These are phyloP conservation scores for Gossypium schwendimanii DNA, from an alignment of 441 rosid genomes.

Conservation along the genomic window DNA sequence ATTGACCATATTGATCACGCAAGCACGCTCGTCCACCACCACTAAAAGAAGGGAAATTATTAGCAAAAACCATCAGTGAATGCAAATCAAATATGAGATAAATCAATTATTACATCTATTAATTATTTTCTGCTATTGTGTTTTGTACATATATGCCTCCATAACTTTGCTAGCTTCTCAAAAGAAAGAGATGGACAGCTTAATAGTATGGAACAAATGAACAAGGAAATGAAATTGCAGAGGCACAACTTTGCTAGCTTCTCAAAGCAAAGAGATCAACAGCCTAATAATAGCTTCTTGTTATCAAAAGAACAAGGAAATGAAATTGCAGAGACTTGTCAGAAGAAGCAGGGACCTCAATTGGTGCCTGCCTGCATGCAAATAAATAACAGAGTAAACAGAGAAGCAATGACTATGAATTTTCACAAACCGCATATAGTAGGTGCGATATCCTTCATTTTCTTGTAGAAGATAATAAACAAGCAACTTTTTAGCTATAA, in stretches of 20 bases:
- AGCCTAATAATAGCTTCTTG: slow-evolving; percentile 69
- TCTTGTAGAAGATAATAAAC: neutral
- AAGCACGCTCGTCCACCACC: neutral
- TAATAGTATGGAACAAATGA: slow-evolving; percentile 81
- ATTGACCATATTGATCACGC: neutral
- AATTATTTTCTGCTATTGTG: neutral
- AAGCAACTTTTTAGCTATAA: neutral
- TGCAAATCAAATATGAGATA: neutral
- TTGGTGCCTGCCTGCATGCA: slow-evolving; percentile 57
- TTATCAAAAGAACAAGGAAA: slow-evolving; percentile 87
- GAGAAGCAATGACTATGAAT: neutral
- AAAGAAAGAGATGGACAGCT: slow-evolving; percentile 20
- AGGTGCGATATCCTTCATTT: neutral
- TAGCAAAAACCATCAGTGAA: neutral
- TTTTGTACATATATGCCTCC: neutral
- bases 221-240: slow-evolving; percentile 68
- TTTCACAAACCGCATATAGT: neutral
- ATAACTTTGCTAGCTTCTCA: neutral
- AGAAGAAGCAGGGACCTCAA: slow-evolving; percentile 62
- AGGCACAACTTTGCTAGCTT: slow-evolving; percentile 20
- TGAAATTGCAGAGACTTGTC: slow-evolving; percentile 70
- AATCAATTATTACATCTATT: neutral
- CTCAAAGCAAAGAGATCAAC: neutral
- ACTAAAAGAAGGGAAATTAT: neutral
- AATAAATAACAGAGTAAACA: slow-evolving; percentile 9